A percentile compares a stretch with the other conserved stretches of the same genome.
Evolutionary conservation across 352 stramenopile genomes (phyloP).

Genomic region (Pythium folliculosum): DNA sequence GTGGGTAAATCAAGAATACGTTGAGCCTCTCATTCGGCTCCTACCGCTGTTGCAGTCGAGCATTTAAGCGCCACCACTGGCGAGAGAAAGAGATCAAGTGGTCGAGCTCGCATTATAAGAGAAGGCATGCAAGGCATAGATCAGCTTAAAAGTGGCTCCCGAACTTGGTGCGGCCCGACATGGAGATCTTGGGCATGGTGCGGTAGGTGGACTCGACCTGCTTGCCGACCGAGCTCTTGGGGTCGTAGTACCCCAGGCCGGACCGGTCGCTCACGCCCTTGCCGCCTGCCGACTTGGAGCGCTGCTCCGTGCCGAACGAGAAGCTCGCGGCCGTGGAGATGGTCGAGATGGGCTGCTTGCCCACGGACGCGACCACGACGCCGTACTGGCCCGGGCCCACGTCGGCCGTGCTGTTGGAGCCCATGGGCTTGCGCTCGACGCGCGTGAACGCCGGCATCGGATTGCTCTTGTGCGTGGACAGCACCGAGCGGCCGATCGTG

Average conservation of each 20-base stretch:
- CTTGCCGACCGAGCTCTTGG: conserved; percentile 60
- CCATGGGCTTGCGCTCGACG: conserved; percentile 69
- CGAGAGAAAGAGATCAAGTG: no score
- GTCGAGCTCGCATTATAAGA: no score
- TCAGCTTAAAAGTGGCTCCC: conserved; percentile 63
- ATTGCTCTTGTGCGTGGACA: conserved; percentile 74
- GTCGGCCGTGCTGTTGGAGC: conserved; percentile 42
- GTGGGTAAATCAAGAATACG: no score
- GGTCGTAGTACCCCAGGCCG: conserved; percentile 53
- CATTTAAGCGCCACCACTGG: no score
- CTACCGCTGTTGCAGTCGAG: no score
- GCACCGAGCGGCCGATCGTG: conserved; percentile 63
- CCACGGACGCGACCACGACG: conserved; percentile 63
- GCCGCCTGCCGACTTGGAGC: conserved; percentile 41
- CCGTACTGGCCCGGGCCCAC: conserved; percentile 75
- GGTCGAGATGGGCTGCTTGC: conserved; percentile 69
- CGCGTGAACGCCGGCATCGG: conserved; percentile 63
- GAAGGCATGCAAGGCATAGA: background rate
- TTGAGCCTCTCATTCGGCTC: no score
- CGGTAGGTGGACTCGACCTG: conserved; percentile 71
- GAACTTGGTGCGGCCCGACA: conserved; percentile 82
- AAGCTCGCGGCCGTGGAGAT: conserved; percentile 56
- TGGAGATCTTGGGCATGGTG: conserved; percentile 65
- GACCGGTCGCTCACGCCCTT: conserved; percentile 36
- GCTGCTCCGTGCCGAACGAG: conserved; percentile 67